phyloP scores from a whole-genome alignment of 2,329 filamentous ascomycete species.

The Colletotrichum sidae region DNA sequence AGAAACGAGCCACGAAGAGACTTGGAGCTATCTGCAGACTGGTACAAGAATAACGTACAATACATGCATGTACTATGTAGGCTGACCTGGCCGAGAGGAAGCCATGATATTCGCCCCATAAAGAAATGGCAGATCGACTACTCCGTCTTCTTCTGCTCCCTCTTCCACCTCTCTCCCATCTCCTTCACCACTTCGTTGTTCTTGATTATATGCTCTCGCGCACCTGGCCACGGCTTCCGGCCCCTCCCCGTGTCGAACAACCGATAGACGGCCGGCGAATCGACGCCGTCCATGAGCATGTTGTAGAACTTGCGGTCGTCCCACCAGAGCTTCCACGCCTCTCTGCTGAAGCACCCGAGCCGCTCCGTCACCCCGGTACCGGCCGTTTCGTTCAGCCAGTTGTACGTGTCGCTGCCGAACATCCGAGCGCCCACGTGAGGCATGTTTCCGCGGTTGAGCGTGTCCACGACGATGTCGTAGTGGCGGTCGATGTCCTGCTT shows the following conservation, averaged over 20 bases:
- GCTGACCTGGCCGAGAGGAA: too few species aligned
- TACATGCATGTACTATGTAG: too few species aligned
- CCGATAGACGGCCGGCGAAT: conserved; percentile 53
- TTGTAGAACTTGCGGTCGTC: conserved; percentile 53
- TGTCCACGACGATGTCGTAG: conserved; percentile 40
- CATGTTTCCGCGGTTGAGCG: conserved; percentile 42
- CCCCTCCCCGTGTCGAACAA: conserved; percentile 53
- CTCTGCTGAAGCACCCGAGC: conserved; percentile 51
- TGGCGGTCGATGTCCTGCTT: conserved; percentile 44
- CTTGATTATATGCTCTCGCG: conserved; percentile 46
- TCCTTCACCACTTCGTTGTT: conserved; percentile 42
- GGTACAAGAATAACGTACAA: too few species aligned
- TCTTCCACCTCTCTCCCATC: conserved; percentile 27
- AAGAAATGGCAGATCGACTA: neutral
- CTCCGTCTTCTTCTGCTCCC: conserved; percentile 16
- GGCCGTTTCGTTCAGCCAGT: conserved; percentile 54
- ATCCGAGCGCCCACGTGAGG: conserved; percentile 42
- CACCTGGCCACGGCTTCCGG: conserved; percentile 54
- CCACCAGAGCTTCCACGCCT: conserved; percentile 58
- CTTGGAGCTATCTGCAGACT: too few species aligned
- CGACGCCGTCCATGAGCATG: conserved; percentile 52
- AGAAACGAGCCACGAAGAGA: too few species aligned
- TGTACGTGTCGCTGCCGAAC: conserved; percentile 40
- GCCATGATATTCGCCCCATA: too few species aligned
- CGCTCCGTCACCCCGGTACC: conserved; percentile 55